Percentiles rank a stretch among this genome's conserved stretches.
phyloP scores from a whole-genome alignment of 768 basidiomycete genomes.

The Boletus sp. region DNA sequence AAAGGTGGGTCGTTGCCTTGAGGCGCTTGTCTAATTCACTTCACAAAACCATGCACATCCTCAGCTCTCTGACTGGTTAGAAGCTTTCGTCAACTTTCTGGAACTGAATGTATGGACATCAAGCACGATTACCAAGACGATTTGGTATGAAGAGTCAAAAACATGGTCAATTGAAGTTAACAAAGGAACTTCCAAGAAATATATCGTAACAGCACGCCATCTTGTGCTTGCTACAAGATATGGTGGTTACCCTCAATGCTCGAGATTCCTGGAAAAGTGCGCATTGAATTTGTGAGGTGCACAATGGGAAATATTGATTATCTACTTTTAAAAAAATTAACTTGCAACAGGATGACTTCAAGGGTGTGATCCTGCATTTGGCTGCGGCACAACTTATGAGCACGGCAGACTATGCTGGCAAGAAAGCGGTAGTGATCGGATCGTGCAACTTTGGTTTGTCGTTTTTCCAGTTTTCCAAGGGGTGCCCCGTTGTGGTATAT shows the following conservation, averaged over 20 bases:
- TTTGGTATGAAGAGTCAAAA: constrained; percentile 36
- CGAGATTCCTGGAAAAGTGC: constrained; percentile 22
- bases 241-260: constrained; percentile 42
- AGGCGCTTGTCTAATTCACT: not conserved
- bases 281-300: not conserved
- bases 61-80: constrained; percentile 59
- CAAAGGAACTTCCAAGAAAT: constrained; percentile 30
- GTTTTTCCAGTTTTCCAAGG: not conserved
- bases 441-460: constrained; percentile 50
- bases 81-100: constrained; percentile 52
- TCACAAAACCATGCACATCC: not conserved
- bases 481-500: not conserved
- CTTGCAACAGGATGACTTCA: not conserved
- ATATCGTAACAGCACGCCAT: constrained; percentile 36
- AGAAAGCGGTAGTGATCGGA: constrained; percentile 65
- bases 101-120: constrained; percentile 62
- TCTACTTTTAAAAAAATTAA: too few relatives aligned
- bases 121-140: constrained; percentile 35
- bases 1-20: not conserved
- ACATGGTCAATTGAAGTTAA: constrained; percentile 38
- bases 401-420: constrained; percentile 45
- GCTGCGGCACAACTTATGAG: constrained; percentile 44
- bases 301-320: too few relatives aligned
- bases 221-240: constrained; percentile 54
- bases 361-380: constrained; percentile 34